Conservation (phyloP, 768 basidiomycete genomes). For the Leccinum longicurvipes region DNA sequence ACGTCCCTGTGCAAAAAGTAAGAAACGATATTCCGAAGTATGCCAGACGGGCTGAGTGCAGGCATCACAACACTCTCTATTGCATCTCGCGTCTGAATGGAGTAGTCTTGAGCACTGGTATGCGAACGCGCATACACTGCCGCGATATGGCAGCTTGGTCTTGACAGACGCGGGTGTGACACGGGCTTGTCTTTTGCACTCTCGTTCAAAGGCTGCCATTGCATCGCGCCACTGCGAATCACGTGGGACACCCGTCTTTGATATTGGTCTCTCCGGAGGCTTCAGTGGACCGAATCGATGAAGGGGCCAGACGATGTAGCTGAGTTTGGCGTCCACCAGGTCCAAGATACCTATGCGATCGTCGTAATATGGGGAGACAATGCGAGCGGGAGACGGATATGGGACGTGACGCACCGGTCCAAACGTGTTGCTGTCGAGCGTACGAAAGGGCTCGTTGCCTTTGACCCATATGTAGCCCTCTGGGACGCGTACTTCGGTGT, state of each 20-base stretch:
- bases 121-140: not conserved
- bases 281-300: constrained; percentile 41
- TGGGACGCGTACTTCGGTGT: constrained; percentile 51
- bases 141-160: not conserved
- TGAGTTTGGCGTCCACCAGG: constrained; percentile 49
- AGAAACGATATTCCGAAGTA: too few relatives aligned
- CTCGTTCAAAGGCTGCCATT: too few relatives aligned
- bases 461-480: constrained; percentile 72
- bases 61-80: too few relatives aligned
- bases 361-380: not conserved
- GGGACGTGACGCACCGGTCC: constrained; percentile 51
- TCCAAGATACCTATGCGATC: constrained; percentile 36
- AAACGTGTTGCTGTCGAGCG: constrained; percentile 69
- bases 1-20: too few relatives aligned
- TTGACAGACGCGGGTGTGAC: constrained; percentile 7
- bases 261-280: constrained; percentile 14
- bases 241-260: constrained; percentile 16
- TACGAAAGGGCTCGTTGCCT: constrained; percentile 42
- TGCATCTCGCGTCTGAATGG: not conserved
- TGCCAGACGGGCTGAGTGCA: too few relatives aligned
- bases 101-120: not conserved
- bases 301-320: constrained; percentile 50
- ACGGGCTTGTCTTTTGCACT: constrained; percentile 22
- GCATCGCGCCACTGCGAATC: too few relatives aligned
- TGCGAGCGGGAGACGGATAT: not conserved